Evolutionary conservation across 345 rosid genomes (phyloP), one percentile per base, ranked within the genome.

Genomic region (Acer yangbiense): DNA sequence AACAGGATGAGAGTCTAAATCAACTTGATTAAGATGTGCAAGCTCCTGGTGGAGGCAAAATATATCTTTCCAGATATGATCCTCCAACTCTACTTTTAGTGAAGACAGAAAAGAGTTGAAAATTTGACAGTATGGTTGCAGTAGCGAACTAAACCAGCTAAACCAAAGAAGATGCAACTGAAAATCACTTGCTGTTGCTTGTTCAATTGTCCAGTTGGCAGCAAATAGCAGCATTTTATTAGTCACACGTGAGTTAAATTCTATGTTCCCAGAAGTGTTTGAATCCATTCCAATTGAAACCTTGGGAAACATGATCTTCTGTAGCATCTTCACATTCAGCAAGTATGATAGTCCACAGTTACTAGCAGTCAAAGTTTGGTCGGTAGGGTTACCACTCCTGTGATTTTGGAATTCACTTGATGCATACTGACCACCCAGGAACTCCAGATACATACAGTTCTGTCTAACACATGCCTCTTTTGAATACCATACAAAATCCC

Each of bases 201-300:
- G 99, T 78, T 93, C 99, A 50, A 95, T 80, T 35, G 86, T 71
- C 99, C 99, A 93, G 76, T 87, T 85, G 76, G 93, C 89, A 80
- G 99, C 91, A 75, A 82, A 89, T n/a, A 81, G 76, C 67, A 95
- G 52, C 91, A 85, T 91, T 86, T 86, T 85, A 62, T 83, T 81
- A n/a, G 79, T 77, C 80, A 77, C 76, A 68, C 80, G 78, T 63
- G 75, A 64, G 71, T 86, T 85, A 66, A 80, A 72, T 7, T 74
- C 64, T 35, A 39, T 69, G 60, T 76, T 73, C 35, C 35, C 68
- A 64, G 50, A 13, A 35, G 78, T 61, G 8, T 11, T 76, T n/a
- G 79, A 67, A 66, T 62, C 48, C 44, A 52, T 64, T 68, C 68
- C 52, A 17, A 68, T 83, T 20, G 80, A 68, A 82, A 80, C 84